Conservation (phyloP, 208 protist species). For the Novymonas esmeraldas region DNA sequence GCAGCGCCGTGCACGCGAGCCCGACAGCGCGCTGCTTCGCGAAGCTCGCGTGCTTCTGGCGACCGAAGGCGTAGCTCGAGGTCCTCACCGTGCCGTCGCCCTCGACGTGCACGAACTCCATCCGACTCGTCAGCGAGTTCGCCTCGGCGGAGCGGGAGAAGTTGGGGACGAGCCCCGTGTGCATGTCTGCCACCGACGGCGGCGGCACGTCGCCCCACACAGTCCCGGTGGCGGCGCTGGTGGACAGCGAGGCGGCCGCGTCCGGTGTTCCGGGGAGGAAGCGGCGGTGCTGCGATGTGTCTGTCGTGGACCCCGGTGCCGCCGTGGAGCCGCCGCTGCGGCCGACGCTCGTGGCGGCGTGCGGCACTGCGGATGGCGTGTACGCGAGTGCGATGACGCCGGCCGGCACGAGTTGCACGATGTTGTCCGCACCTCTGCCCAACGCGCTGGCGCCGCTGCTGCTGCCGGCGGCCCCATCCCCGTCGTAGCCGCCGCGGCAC, state of each 20-base stretch:
- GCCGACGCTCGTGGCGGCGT: constrained; percentile 10
- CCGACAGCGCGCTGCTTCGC: constrained; percentile 56
- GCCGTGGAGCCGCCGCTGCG: neutral
- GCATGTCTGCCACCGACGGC: constrained; percentile 30
- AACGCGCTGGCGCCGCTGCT: neutral
- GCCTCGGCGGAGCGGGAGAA: constrained; percentile 42
- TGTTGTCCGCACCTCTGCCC: constrained; percentile 8
- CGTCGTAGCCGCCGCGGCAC: constrained; percentile 23
- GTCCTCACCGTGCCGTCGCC: constrained; percentile 73
- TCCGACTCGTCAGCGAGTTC: constrained; percentile 46
- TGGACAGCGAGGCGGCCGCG: constrained; percentile 3
- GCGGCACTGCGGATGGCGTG: constrained; percentile 8
- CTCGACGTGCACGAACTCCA: constrained; percentile 78
- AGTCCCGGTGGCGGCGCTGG: constrained; percentile 2
- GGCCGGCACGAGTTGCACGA: constrained; percentile 45
- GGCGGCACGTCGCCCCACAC: constrained; percentile 24
- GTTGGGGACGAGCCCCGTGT: constrained; percentile 54
- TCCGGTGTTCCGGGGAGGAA: constrained; percentile 9
- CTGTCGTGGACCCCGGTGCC: neutral
- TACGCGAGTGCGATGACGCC: constrained; percentile 55
- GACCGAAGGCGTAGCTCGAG: constrained; percentile 66
- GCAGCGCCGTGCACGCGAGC: constrained; percentile 37
- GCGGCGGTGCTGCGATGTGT: neutral
- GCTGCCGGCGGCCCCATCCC: constrained; percentile 3
- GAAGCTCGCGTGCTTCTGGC: constrained; percentile 66